Conservation (phyloP, 176 grass and related monocot genomes). For the Urochloa ruziziensis region DNA sequence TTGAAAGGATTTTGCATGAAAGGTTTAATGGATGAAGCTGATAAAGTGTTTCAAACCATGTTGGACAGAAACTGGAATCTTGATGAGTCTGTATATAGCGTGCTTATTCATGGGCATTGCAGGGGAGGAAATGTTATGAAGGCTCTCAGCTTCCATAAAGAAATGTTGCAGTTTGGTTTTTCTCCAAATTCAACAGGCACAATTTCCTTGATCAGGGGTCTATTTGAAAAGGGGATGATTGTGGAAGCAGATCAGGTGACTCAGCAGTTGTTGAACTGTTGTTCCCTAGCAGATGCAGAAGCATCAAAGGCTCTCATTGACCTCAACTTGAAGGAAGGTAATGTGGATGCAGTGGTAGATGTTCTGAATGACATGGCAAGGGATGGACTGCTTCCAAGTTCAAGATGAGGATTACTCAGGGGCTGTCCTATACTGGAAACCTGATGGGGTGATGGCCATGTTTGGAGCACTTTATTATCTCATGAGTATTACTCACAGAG, state of each 20-base stretch:
- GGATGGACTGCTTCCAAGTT: slow-evolving; percentile 69
- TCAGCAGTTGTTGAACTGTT: slow-evolving; percentile 55
- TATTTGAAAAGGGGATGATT: slow-evolving; percentile 55
- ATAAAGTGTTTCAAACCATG: slow-evolving; percentile 66
- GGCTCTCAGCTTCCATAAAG: slow-evolving; percentile 57
- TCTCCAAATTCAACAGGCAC: slow-evolving; percentile 59
- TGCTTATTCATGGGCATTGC: slow-evolving; percentile 83
- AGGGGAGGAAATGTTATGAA: slow-evolving; percentile 63
- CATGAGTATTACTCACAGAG: background rate
- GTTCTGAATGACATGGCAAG: slow-evolving; percentile 63
- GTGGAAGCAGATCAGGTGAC: slow-evolving; percentile 45
- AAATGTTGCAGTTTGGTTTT: slow-evolving; percentile 72
- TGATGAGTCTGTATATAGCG: slow-evolving; percentile 53
- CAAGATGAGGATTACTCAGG: slow-evolving; percentile 40
- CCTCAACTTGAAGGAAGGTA: slow-evolving; percentile 67
- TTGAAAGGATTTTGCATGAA: slow-evolving; percentile 89
- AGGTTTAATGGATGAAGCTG: slow-evolving; percentile 79
- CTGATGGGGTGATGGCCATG: background rate
- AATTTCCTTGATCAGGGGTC: slow-evolving; percentile 66
- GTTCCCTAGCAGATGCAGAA: slow-evolving; percentile 59
- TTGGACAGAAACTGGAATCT: slow-evolving; percentile 60
- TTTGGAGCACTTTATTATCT: background rate
- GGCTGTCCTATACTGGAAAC: background rate
- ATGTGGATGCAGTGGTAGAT: slow-evolving; percentile 58
- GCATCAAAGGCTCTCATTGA: slow-evolving; percentile 65